phyloP scores from a whole-genome alignment of 2,329 filamentous ascomycete species.

The Fusarium pseudonygamai region DNA sequence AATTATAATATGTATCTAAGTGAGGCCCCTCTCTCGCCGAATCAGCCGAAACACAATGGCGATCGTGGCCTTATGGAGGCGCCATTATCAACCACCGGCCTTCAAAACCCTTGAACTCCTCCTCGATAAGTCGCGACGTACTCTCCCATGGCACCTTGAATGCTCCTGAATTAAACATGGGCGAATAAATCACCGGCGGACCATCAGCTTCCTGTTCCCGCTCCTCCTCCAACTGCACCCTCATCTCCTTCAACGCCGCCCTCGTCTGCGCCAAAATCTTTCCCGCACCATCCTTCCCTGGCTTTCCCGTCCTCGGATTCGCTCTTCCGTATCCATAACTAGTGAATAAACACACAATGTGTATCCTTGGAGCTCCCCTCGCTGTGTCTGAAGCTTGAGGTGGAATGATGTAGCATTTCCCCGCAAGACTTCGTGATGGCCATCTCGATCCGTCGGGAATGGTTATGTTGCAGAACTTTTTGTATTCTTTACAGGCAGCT shows the following conservation, averaged over 20 bases:
- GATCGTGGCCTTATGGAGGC: not conserved
- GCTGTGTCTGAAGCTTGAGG: constrained; percentile 37
- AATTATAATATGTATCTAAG: not conserved
- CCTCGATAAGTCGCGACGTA: constrained; percentile 23
- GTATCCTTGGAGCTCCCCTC: constrained; percentile 32
- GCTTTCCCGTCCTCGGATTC: constrained; percentile 21
- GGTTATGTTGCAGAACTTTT: constrained; percentile 36
- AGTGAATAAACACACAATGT: constrained; percentile 31
- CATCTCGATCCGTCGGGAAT: constrained; percentile 21
- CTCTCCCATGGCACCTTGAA: constrained; percentile 30
- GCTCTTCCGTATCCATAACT: constrained; percentile 34
- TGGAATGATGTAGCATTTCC: constrained; percentile 44
- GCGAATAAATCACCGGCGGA: constrained; percentile 15
- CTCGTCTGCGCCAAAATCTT: constrained; percentile 31
- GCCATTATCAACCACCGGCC: constrained; percentile 35
- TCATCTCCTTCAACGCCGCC: constrained; percentile 18
- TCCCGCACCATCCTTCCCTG: constrained; percentile 13
- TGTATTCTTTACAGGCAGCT: constrained; percentile 38
- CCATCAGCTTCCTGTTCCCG: accelerated
- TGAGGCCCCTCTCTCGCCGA: accelerated
- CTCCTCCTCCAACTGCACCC: not conserved
- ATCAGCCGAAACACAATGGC: not conserved
- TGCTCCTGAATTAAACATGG: constrained; percentile 36
- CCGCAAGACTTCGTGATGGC: constrained; percentile 35
- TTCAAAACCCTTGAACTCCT: constrained; percentile 18